Conservation (phyloP, 345 rosid genomes). For the Adansonia digitata region DNA sequence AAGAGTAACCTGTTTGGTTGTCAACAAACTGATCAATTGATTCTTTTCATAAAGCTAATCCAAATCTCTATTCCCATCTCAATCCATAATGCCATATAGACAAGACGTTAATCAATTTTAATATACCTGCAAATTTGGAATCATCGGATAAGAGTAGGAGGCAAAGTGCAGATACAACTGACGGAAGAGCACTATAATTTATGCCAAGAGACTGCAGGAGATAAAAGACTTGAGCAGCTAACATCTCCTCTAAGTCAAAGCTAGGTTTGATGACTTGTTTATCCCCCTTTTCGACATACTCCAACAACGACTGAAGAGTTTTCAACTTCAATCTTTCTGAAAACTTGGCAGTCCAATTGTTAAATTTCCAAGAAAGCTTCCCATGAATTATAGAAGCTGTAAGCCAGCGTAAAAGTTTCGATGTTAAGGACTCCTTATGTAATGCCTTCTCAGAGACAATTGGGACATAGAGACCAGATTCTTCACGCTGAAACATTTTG, state of each 20-base stretch:
- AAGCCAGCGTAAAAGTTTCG: slow-evolving; percentile 85
- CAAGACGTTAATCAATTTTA: slow-evolving; percentile 11
- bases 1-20: neutral
- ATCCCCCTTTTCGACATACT: slow-evolving; percentile 24
- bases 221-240: slow-evolving; percentile 48
- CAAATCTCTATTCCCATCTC: neutral
- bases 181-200: slow-evolving; percentile 42
- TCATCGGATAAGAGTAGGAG: slow-evolving; percentile 39
- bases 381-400: slow-evolving; percentile 65
- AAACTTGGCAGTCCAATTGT: slow-evolving; percentile 18
- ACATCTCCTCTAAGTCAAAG: slow-evolving; percentile 28
- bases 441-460: slow-evolving; percentile 28
- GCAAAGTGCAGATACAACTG: slow-evolving; percentile 64
- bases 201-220: slow-evolving; percentile 59
- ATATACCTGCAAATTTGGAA: slow-evolving; percentile 40
- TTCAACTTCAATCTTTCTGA: slow-evolving; percentile 26
- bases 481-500: slow-evolving; percentile 20
- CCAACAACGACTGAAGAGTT: slow-evolving; percentile 44
- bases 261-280: slow-evolving; percentile 21
- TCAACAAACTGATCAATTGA: neutral
- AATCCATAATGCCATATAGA: neutral
- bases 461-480: slow-evolving; percentile 18
- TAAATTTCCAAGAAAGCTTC: slow-evolving; percentile 38
- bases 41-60: neutral
- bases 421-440: slow-evolving; percentile 50